These are phyloP conservation scores for Coprinopsis cinerea DNA, from an alignment of 768 basidiomycete species.

Conservation along the genomic window DNA sequence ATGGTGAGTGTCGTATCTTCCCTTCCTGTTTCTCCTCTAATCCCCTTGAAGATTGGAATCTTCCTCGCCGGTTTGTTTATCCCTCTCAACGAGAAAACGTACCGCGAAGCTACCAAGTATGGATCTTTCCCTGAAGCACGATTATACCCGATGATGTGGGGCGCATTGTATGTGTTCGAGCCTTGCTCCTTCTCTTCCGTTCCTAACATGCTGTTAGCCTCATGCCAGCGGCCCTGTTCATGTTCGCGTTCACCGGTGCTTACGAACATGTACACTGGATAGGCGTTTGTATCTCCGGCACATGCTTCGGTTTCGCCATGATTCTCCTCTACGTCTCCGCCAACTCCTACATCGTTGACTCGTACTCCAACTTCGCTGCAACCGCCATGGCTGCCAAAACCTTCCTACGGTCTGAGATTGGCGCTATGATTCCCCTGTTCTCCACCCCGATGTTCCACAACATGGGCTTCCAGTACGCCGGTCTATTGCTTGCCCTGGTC, in stretches of 20 bases:
- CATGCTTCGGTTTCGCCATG: slow-evolving; percentile 36
- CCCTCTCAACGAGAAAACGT: slow-evolving; percentile 29
- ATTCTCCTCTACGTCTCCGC: slow-evolving; percentile 38
- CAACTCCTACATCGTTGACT: slow-evolving; percentile 41
- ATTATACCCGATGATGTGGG: slow-evolving; percentile 35
- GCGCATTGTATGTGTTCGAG: slow-evolving; percentile 26
- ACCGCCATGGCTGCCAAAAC: slow-evolving; percentile 42
- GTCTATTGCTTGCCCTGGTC: slow-evolving; percentile 29
- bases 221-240: slow-evolving; percentile 35
- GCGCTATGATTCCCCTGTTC: slow-evolving; percentile 33
- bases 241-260: slow-evolving; percentile 41
- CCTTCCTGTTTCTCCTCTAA: neutral
- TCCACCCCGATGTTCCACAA: slow-evolving; percentile 36
- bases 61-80: slow-evolving; percentile 24
- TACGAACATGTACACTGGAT: slow-evolving; percentile 35
- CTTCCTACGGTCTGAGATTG: slow-evolving; percentile 30
- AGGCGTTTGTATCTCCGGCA: slow-evolving; percentile 29
- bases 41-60: slow-evolving; percentile 27
- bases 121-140: slow-evolving; percentile 39
- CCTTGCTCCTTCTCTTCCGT: neutral
- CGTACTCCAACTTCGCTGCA: slow-evolving; percentile 35
- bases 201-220: slow-evolving; percentile 18
- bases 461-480: slow-evolving; percentile 36
- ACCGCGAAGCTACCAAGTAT: slow-evolving; percentile 26
- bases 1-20: slow-evolving; percentile 23